Base-by-base conservation (phyloP, 805 yeast species). In the Nakazawaea ishiwadae region DNA sequence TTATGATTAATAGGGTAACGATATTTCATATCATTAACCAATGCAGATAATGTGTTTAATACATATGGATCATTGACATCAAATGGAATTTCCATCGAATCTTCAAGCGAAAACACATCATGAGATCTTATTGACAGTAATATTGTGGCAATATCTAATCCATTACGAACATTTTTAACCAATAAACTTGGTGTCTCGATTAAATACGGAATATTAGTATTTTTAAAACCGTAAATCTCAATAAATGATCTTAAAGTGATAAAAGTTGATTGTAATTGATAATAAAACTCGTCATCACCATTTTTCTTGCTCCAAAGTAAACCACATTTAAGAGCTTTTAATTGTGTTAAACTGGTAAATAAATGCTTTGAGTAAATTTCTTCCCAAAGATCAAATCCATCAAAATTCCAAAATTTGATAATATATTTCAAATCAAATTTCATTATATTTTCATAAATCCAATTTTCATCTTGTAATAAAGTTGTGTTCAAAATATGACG, bases 331-430 rank as follows among this genome's bases (percentile, higher is more conserved):
- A 90, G 51, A 0, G 95, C 84, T 46, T 80, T 75, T 46, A 84
- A 66, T 59, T 89, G 96, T 4, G 81, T 77, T 51, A 85, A 59
- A 11, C 83, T 66, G 1, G 96, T 90, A 61, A 87, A 91, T 47
- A 88, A 80, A 59, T 90, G 97, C 37, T 66, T 53, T 0, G 90
- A 78, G 45, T 77, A 56, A 37, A 84, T 68, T 60, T 90, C 98
- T 63, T 90, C 98, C 98, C 98, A 90, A 31, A 90, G 66, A 62
- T 90, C 97, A 63, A 85, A 91, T n/a, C 87, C 81, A 4, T 62
- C 59, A 9, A 61, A 56, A 10, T 62, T 52, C 96, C 96, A 91
- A 51, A 74, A 69, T 4, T 60, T 53, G 14, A 72, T 48, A 17
- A 84, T 70, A 51, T 80, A 91, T 38, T 69, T 63, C 52, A 90